Base-by-base conservation (phyloP, 2,329 filamentous ascomycete genomes). In the Scedosporium dehoogii region DNA sequence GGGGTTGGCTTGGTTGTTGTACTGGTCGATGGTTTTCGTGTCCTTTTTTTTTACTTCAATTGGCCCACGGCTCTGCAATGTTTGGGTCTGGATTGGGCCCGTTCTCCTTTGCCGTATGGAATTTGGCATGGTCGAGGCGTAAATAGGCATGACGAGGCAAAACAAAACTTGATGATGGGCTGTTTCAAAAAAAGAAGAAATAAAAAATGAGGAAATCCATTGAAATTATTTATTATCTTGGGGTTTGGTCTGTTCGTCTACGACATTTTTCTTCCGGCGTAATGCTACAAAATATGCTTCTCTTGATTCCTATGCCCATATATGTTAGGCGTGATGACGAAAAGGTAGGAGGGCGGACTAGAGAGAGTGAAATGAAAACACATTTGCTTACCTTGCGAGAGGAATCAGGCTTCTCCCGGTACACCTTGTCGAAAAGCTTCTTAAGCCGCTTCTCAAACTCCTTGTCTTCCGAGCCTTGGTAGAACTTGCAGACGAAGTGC, bases 401-500 rank as follows among this genome's bases (percentile, higher is more conserved):
- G 6, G 92, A 90, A 62, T 96, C 89, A 1, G 96, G 94, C 74
- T 99, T 99, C 73, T 96, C 89, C 64, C 92, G 82, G 69, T 89
- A 81, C 1, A 99, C 94, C 67, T 85, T 90, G 18, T 79, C 76
- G 71, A 99, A 99, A 68, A 96, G 77, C 58, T 81, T 84, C 72
- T 84, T 90, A 48, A 99, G 78, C 68, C 85, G 84, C 65, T 76
- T 79, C 76, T 97, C 91, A 10, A 99, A 75, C 1, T 78, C 79
- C 74, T 90, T 92, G 70, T 97, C 93, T 73, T 97, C 92, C 4
- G 81, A 73, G 3, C 94, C 94, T 73, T 96, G 91, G 73, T 97
- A 99, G 75, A 96, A 99, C 74, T 99, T 99, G 82, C 93, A 97
- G 55, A 99, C 83, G 69, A 99, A 96, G 72, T 96, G 89, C 1